Evolutionary conservation across 305 asterid genomes (phyloP).

Genomic region (Solanum chacoense): DNA sequence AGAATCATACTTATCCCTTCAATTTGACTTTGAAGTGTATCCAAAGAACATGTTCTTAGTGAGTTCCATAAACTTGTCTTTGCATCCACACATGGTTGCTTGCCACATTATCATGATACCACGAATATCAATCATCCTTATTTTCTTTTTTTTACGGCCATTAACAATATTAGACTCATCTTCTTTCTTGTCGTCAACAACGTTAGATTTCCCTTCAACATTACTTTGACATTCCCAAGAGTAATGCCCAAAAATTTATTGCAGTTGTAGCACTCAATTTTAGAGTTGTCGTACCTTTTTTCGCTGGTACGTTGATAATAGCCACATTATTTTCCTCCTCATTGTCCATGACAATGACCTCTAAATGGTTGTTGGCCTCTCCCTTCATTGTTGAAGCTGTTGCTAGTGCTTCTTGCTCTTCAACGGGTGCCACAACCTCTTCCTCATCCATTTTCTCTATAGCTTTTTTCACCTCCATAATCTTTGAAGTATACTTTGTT

Average conservation of each 20-base stretch:
- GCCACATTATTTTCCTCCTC: neutral
- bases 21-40: neutral
- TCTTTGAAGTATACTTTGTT: neutral
- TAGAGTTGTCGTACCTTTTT: neutral
- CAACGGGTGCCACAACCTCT: neutral
- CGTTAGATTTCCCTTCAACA: neutral
- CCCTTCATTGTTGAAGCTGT: neutral
- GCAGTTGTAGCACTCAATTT: neutral
- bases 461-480: neutral
- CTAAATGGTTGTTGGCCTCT: neutral
- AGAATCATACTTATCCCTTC: neutral
- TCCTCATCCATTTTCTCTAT: neutral
- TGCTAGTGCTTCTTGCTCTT: neutral
- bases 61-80: neutral
- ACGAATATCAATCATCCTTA: neutral
- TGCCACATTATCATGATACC: neutral
- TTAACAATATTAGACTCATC: neutral
- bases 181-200: neutral
- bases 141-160: neutral
- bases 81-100: neutral
- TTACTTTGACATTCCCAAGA: neutral
- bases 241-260: neutral
- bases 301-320: neutral
- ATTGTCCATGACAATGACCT: neutral
- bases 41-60: neutral